phyloP scores from a whole-genome alignment of 768 basidiomycete species.

The Artomyces pyxidatus region DNA sequence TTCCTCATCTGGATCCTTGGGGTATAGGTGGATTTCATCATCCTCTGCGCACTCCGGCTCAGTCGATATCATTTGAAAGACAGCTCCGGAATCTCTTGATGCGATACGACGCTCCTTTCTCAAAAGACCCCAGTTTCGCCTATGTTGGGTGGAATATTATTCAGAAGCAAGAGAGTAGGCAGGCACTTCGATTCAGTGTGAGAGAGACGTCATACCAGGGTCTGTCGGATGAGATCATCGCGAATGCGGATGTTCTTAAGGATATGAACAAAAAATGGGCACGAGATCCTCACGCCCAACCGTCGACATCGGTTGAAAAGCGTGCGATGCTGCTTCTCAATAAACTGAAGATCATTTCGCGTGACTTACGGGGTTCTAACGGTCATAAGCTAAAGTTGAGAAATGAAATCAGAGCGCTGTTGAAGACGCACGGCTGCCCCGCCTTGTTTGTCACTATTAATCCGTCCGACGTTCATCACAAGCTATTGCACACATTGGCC shows the following conservation, averaged over 20 bases:
- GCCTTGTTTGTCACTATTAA: slow-evolving; percentile 17
- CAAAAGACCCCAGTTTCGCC: neutral
- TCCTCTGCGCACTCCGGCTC: neutral
- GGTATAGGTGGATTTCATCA: slow-evolving; percentile 37
- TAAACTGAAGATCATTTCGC: neutral
- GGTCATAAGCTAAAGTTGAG: neutral
- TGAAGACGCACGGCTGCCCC: neutral
- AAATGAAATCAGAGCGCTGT: neutral
- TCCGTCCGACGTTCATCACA: slow-evolving; percentile 36
- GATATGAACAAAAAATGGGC: neutral
- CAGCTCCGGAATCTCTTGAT: slow-evolving; percentile 29
- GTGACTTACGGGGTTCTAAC: neutral
- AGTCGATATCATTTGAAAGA: slow-evolving; percentile 21
- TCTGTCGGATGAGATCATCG: neutral
- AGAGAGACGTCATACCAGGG: neutral
- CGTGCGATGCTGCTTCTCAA: neutral
- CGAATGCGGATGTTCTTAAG: neutral
- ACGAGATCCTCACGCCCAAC: neutral
- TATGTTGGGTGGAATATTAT: neutral
- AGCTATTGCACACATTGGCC: slow-evolving; percentile 31
- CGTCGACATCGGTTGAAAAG: neutral
- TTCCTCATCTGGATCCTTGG: slow-evolving; percentile 36
- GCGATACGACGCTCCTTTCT: slow-evolving; percentile 25
- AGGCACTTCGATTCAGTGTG: neutral
- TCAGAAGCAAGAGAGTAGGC: neutral